Conservation (phyloP, 371 early-diverging fungal genomes). For the Mucor piriformis region DNA sequence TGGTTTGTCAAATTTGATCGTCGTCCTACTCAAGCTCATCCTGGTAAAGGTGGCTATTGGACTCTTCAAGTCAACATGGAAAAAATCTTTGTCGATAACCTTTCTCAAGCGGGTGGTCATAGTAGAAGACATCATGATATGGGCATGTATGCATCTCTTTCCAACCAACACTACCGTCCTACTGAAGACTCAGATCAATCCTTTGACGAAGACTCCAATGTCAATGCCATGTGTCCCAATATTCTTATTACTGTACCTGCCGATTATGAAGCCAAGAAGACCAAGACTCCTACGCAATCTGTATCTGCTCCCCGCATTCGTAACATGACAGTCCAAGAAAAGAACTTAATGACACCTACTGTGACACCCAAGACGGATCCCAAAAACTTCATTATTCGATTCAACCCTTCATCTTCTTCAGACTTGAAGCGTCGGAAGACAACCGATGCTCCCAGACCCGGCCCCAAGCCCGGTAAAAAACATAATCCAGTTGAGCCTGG, state of each 20-base stretch:
- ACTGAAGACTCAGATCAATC: constrained; percentile 1
- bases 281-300: background rate
- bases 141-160: constrained; percentile 40
- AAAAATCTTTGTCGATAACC: constrained; percentile 47
- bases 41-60: constrained; percentile 98
- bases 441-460: constrained; percentile 9
- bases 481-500: constrained; percentile 18
- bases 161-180: constrained; percentile 9
- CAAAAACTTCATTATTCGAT: constrained; percentile 23
- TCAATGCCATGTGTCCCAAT: constrained; percentile 11
- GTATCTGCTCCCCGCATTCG: constrained; percentile 21
- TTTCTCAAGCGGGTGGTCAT: constrained; percentile 50
- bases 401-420: constrained; percentile 7
- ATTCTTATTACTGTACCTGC: constrained; percentile 34
- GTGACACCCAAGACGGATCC: constrained; percentile 21
- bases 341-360: background rate
- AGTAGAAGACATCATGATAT: constrained; percentile 53
- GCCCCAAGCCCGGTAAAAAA: constrained; percentile 15
- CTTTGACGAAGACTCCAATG: background rate
- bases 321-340: constrained; percentile 22
- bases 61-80: constrained; percentile 64
- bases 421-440: constrained; percentile 3
- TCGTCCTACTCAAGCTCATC: constrained; percentile 76
- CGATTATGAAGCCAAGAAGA: constrained; percentile 30
- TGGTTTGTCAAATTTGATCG: constrained; percentile 91